Conservation (phyloP, 306 rosid genomes). For the Quercus dentata region DNA sequence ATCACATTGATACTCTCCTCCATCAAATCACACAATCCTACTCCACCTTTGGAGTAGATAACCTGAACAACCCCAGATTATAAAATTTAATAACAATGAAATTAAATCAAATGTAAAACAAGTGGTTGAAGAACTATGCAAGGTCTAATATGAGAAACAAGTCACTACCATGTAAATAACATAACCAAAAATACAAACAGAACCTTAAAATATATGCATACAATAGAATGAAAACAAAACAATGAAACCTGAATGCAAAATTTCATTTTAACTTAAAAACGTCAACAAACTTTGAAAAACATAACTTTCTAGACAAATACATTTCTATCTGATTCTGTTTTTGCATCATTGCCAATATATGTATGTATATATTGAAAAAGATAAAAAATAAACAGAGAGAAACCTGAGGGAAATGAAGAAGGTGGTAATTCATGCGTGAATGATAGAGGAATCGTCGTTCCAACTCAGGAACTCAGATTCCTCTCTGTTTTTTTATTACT, state of each 20-base stretch:
- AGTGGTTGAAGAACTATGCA: not conserved
- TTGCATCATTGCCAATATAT: not conserved
- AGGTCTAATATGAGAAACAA: not conserved
- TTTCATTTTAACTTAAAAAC: not conserved
- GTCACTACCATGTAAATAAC: no score
- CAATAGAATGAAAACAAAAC: not conserved
- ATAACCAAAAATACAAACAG: not conserved
- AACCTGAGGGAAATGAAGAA: conserved; percentile 21
- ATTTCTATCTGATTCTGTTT: not conserved
- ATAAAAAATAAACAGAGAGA: not conserved
- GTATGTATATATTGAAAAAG: not conserved
- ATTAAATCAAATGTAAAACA: not conserved
- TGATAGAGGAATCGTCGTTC: conserved; percentile 47
- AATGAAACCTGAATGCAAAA: not conserved
- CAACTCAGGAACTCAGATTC: conserved; percentile 58
- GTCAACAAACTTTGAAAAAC: no score
- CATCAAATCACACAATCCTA: not conserved
- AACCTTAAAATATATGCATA: not conserved
- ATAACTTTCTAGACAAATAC: no score
- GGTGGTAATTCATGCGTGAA: conserved; percentile 9
- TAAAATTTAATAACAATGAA: not conserved
- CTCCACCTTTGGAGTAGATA: not conserved
- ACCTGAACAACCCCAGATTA: not conserved
- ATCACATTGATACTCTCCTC: not conserved
- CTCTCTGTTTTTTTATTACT: conserved; percentile 27